Evolutionary conservation across 2,329 filamentous ascomycete genomes (phyloP).

Genomic region (Sclerotinia nivalis): DNA sequence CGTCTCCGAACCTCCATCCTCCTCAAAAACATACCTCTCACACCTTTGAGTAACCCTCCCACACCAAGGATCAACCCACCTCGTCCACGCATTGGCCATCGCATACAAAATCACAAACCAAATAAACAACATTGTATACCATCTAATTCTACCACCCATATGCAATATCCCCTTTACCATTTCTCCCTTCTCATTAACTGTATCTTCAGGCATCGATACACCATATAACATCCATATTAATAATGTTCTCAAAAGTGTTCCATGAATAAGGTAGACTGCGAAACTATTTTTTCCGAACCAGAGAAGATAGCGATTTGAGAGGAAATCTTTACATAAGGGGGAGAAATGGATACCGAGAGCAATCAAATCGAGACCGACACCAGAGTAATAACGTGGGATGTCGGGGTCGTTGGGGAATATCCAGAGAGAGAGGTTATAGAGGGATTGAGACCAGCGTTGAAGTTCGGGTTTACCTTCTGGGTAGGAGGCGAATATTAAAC

Average conservation of each 20-base stretch:
- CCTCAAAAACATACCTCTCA: slow-evolving; percentile 37
- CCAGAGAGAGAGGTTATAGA: slow-evolving; percentile 46
- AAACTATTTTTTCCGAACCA: slow-evolving; percentile 66
- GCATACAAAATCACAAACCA: slow-evolving; percentile 52
- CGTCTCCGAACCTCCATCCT: slow-evolving; percentile 23
- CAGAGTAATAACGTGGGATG: slow-evolving; percentile 51
- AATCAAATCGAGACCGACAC: slow-evolving; percentile 51
- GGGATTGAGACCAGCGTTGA: slow-evolving; percentile 54
- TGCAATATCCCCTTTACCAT: slow-evolving; percentile 41
- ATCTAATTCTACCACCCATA: slow-evolving; percentile 44
- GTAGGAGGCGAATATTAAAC: slow-evolving; percentile 60
- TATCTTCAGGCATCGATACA: slow-evolving; percentile 41
- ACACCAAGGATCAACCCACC: slow-evolving; percentile 55
- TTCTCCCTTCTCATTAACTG: slow-evolving; percentile 41
- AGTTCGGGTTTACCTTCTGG: slow-evolving; percentile 57
- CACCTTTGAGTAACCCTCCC: slow-evolving; percentile 47
- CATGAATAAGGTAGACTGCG: slow-evolving; percentile 64
- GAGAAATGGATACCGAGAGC: slow-evolving; percentile 55
- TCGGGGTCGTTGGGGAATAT: slow-evolving; percentile 52
- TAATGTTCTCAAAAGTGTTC: slow-evolving; percentile 58
- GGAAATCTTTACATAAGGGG: slow-evolving; percentile 50
- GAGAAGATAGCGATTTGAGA: slow-evolving; percentile 56
- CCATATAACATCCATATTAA: slow-evolving; percentile 62
- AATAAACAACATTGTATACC: slow-evolving; percentile 46
- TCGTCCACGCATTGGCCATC: slow-evolving; percentile 53